Evolutionary conservation across 208 protist genomes (phyloP), one percentile per base, ranked within the genome.

Genomic region (Leishmania arabica): DNA sequence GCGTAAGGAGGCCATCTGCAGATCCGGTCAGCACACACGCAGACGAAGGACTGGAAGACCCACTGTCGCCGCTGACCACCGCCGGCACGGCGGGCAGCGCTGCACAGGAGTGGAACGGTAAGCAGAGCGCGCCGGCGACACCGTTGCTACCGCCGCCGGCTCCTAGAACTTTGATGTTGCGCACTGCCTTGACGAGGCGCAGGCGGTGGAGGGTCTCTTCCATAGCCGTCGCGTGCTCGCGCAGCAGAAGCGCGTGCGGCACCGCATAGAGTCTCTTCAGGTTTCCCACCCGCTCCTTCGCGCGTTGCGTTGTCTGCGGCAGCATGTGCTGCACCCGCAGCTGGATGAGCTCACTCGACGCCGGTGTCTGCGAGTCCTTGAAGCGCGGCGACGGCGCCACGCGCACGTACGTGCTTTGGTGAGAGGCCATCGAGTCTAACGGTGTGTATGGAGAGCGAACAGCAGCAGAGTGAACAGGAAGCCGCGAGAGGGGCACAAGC

Each of bases 1-100:
- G 42, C 21, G 93, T 94, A n/a, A 96, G 69, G n/a, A 97, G 60
- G 2, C 95, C 95, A 45, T 96, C 93, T 7, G 90, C 92, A 3
- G 92, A 81, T 2, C 95, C 95, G 1, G 92, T 96, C 71, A 93
- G 70, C 51, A 92, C 83, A 15, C 72, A 77, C 45, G 79, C 69
- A 51, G 45, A 53, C 17, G 27, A 73, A 73, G 27, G 21, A 8
- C n/a, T 37, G 7, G 69, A 73, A 1, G 45, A 31, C 45, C 11
- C 27, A 27, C 27, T 53, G 45, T 73, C 15, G 47, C 27, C 69
- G 27, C 19, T 51, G 69, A 31, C 24, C 4, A 37, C 45, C 4
- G 69, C 60, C 34, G 68, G 62, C 62, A 68, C 27, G n/a, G 53
- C 34, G 15, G 91, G 79, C 31, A 95, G 54, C 21, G 91, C 84